Conservation (phyloP, 208 protist genomes). For the Leishmania amazonensis region DNA sequence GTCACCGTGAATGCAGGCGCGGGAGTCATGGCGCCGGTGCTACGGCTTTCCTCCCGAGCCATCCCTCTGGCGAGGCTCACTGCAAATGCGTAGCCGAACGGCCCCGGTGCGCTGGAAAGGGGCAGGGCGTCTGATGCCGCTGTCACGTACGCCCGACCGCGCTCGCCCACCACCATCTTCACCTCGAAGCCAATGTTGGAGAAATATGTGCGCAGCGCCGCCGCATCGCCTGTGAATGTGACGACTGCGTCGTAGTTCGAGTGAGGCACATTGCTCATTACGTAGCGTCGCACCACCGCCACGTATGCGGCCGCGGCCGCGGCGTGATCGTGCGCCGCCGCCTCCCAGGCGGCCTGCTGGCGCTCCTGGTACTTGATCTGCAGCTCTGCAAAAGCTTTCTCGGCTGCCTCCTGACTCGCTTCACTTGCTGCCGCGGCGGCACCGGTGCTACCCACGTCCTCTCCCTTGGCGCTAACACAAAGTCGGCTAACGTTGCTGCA, state of each 20-base stretch:
- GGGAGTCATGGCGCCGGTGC: not conserved
- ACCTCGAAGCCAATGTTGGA: slow-evolving; percentile 39
- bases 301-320: slow-evolving; percentile 58
- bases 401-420: slow-evolving; percentile 43
- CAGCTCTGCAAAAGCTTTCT: slow-evolving; percentile 58
- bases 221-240: slow-evolving; percentile 41
- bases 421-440: slow-evolving; percentile 5
- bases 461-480: not conserved
- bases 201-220: slow-evolving; percentile 24
- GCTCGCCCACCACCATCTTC: slow-evolving; percentile 13
- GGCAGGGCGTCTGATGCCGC: slow-evolving; percentile 24
- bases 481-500: slow-evolving; percentile 76
- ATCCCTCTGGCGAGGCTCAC: slow-evolving; percentile 23
- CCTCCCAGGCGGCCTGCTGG: slow-evolving; percentile 63
- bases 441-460: not conserved
- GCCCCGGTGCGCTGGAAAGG: slow-evolving; percentile 35
- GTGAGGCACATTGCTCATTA: slow-evolving; percentile 52
- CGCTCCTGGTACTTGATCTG: slow-evolving; percentile 41
- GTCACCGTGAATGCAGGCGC: slow-evolving; percentile 38
- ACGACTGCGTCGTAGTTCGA: slow-evolving; percentile 75
- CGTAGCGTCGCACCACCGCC: slow-evolving; percentile 54
- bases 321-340: slow-evolving; percentile 24
- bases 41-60: not conserved
- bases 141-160: slow-evolving; percentile 32
- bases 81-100: slow-evolving; percentile 57